Evolutionary conservation across 768 basidiomycete species (phyloP).

Genomic region (Boletus eberwhitei): DNA sequence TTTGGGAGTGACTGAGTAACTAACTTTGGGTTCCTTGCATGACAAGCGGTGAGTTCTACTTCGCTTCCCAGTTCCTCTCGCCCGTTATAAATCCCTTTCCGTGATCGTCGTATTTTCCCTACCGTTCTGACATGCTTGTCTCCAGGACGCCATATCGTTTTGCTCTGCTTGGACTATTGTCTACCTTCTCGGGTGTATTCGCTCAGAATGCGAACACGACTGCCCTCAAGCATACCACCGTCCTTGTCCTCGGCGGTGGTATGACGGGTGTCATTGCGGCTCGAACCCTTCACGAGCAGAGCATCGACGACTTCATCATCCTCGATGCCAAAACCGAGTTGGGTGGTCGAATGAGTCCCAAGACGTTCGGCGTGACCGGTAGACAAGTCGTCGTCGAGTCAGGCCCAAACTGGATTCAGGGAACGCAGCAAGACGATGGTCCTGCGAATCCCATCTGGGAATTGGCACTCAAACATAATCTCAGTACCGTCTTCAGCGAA

Average conservation of each 20-base stretch:
- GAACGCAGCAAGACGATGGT: slow-evolving; percentile 45
- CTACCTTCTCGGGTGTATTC: background rate
- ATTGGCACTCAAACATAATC: slow-evolving; percentile 52
- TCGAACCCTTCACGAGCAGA: slow-evolving; percentile 49
- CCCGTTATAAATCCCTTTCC: background rate
- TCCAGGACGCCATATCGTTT: background rate
- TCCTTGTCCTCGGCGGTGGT: slow-evolving; percentile 65
- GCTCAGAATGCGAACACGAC: slow-evolving; percentile 4
- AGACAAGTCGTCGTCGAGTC: slow-evolving; percentile 46
- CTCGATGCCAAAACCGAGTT: slow-evolving; percentile 59
- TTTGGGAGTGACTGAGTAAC: background rate
- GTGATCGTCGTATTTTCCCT: background rate
- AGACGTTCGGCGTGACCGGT: slow-evolving; percentile 39
- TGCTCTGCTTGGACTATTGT: slow-evolving; percentile 2
- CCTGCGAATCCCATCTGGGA: slow-evolving; percentile 57
- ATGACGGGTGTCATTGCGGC: slow-evolving; percentile 66
- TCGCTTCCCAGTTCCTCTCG: background rate
- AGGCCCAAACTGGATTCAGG: slow-evolving; percentile 63
- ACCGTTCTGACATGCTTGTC: slow-evolving; percentile 11
- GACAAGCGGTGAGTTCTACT: background rate
- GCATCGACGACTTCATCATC: slow-evolving; percentile 55
- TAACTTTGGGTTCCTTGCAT: background rate
- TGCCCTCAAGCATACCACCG: slow-evolving; percentile 24
- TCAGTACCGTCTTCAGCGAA: slow-evolving; percentile 45
- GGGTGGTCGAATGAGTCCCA: slow-evolving; percentile 57